Base-by-base conservation (phyloP, 768 basidiomycete genomes). In the Termitomyces bulborhizus region DNA sequence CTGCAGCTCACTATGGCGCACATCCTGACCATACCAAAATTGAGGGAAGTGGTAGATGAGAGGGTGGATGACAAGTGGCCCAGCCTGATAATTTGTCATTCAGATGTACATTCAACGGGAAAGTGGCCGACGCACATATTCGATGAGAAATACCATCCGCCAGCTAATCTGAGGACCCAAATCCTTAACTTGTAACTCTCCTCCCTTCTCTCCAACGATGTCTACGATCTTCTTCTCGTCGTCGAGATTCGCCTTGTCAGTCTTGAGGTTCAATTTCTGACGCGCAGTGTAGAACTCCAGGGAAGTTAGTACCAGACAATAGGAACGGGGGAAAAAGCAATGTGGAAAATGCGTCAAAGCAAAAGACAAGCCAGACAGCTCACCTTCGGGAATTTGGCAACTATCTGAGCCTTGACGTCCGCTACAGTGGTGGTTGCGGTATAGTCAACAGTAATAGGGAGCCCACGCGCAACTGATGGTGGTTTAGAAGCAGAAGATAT, bases 21-120 rank as follows among this genome's bases (percentile, higher is more conserved):
- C 85, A 21, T 77, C 71, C 11, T 73, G 68, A 1, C 91, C 83
- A 69, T 91, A 97, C 66, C 90, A 78, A 13, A 87, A 53, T 44
- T 76, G 67, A 0, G 88, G 86, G 59, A 84, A 82, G 64, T 85
- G 71, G 68, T 91, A 94, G 46, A 96, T 70, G 15, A 93, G 66
- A 0, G 96, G 92, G 69, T 98, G 95, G 60, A 98, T 85, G 59
- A 96, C 52, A 43, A 98, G 76, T 0, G 95, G 95, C 1, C 97
- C 97, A 51, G 76, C 73, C 95, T 97, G 62, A 12, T 16, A 37
- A 36, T 37, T 26, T 32, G 49, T 36, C 37, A 21, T 18, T 16
- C 54, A 37, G 13, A 27, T 36, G 31, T 11, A 9, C 49, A 37
- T 53, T 53, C n/a, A 40, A 32, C 7, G 1, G 54, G 11, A 12